phyloP scores from a whole-genome alignment of 495 filamentous ascomycete genomes.

The Neurospora sp. region DNA sequence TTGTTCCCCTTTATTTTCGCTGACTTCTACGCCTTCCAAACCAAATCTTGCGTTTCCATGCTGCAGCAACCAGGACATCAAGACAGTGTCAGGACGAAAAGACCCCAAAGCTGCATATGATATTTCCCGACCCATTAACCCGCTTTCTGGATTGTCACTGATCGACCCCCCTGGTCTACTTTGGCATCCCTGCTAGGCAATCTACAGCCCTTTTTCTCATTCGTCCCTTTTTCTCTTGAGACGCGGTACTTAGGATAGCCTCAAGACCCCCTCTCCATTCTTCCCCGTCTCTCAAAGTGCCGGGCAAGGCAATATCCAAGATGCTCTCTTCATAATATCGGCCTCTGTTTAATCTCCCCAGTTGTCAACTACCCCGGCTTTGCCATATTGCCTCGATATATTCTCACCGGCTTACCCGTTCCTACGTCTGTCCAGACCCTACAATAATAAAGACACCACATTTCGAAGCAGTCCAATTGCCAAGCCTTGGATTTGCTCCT shows the following conservation, averaged over 20 bases:
- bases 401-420: not conserved
- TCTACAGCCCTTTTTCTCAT: conserved; percentile 14
- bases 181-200: conserved; percentile 21
- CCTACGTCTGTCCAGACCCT: not conserved
- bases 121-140: conserved; percentile 22
- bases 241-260: conserved; percentile 13
- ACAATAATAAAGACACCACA: not conserved
- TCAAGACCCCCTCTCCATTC: conserved; percentile 5
- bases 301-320: conserved; percentile 10
- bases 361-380: conserved; percentile 25
- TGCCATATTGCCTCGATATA: conserved; percentile 27
- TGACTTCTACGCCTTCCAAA: not conserved
- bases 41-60: conserved; percentile 4
- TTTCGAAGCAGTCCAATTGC: not conserved
- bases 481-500: not conserved
- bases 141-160: conserved; percentile 19
- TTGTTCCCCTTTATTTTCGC: not conserved
- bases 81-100: not conserved
- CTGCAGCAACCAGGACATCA: not conserved
- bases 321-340: conserved; percentile 18
- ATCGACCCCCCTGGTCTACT: conserved; percentile 10
- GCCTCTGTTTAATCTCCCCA: conserved; percentile 16
- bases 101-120: not conserved
- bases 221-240: conserved; percentile 5
- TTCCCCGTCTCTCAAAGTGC: conserved; percentile 9